Evolutionary conservation across 176 grass and related monocot genomes (phyloP), one percentile per base, ranked within the genome.

Genomic region (barley (Hordeum vulgare)): DNA sequence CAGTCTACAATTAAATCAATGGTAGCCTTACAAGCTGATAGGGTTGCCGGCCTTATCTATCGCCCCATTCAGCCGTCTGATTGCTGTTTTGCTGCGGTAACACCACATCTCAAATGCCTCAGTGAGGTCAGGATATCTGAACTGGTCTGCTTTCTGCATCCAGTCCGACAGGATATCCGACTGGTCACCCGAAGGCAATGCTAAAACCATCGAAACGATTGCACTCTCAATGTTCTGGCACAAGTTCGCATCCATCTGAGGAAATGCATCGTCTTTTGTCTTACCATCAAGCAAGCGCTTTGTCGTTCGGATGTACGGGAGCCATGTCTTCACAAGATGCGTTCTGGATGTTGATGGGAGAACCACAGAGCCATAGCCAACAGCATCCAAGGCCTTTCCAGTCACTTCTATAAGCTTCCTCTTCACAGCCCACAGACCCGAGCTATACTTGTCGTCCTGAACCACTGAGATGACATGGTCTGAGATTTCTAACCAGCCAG

Each of bases 31-130:
- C 71, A 90, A 82, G 60, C 85, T 90, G 79, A 94, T 77, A 40
- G 84, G 67, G 21, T 94, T 94, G 36, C 81, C 78, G 63, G 75
- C 68, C 62, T 88, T 91, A 87, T 94, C 74, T 56, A 91, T 29
- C 11, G 74, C 77, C 8, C 63, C 72, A 71, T 85, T 56, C 27
- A 94, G 56, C 74, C 96, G 86, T 63, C 96, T 93, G 63, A 95
- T 93, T 45, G 96, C 91, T 26, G 89, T 87, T 89, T 95, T 98
- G 80, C 87, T 84, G 62, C 89, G 87, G 81, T 93, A 98, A 74
- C 96, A 98, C 96, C 96, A 98, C 44, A 98, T 87, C 69, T 95
- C 96, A 42, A 98, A 98, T 65, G 93, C 96, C 87, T 98, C 96
- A 3, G 89, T 98, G 40, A 98, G 86, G 84, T 98, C 93, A 59